A percentile compares a stretch with the other conserved stretches of the same genome.
Conservation (phyloP, 495 filamentous ascomycete genomes). For the Trichocladium uniseriatum region DNA sequence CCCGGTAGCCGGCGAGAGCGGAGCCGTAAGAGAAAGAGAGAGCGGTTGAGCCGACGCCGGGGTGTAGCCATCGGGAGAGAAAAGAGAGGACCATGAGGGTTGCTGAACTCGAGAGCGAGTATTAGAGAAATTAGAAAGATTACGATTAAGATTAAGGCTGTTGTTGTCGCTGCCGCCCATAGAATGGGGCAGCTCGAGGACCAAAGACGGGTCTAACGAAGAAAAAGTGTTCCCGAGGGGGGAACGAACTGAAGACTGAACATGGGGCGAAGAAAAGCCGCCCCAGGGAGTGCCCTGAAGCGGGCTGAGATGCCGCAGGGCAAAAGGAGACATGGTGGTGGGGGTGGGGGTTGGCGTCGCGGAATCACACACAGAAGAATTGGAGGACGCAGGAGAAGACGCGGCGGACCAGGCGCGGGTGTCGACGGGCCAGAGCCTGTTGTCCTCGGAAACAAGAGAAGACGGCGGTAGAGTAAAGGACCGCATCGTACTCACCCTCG, state of each 20-base stretch:
- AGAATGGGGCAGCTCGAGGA: neutral
- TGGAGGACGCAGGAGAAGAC: slow-evolving; percentile 23
- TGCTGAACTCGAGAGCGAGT: slow-evolving; percentile 8
- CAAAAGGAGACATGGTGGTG: slow-evolving; percentile 14
- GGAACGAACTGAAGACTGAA: slow-evolving; percentile 17
- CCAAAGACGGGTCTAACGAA: neutral
- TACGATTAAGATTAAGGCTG: slow-evolving; percentile 16
- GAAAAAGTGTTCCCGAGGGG: slow-evolving; percentile 5
- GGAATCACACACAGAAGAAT: slow-evolving; percentile 24
- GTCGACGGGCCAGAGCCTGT: slow-evolving; percentile 26
- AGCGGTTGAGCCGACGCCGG: slow-evolving; percentile 7
- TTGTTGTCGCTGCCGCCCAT: neutral
- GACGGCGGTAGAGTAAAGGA: slow-evolving; percentile 24
- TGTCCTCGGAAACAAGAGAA: slow-evolving; percentile 18
- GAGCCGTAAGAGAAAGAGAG: slow-evolving; percentile 16
- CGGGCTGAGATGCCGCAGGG: slow-evolving; percentile 12
- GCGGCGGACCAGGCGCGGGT: slow-evolving; percentile 28
- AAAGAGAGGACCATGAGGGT: slow-evolving; percentile 25
- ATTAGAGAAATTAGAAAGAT: slow-evolving; percentile 4
- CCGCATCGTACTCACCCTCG: slow-evolving; percentile 39
- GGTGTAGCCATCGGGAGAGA: slow-evolving; percentile 15
- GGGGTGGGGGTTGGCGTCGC: slow-evolving; percentile 20
- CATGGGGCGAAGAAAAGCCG: slow-evolving; percentile 17
- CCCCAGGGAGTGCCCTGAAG: slow-evolving; percentile 17
- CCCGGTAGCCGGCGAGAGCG: slow-evolving; percentile 15